Base-by-base conservation (phyloP, 768 basidiomycete genomes). In the Tylopilus balloui region DNA sequence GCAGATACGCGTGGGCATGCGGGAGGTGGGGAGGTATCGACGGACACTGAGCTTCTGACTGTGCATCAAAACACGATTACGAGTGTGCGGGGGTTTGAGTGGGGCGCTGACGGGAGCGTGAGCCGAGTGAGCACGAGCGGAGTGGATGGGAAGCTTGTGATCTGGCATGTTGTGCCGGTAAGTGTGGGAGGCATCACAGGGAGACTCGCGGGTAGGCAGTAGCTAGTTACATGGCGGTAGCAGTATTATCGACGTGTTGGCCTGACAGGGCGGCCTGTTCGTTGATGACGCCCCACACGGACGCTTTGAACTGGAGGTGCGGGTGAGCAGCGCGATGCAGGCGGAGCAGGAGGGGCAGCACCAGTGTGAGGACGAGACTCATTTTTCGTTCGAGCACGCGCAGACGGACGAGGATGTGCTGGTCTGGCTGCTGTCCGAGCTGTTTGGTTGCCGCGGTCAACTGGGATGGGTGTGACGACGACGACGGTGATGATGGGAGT, bases 51-150 rank as follows among this genome's bases (percentile, higher is more conserved):
- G 64, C 70, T 95, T 44, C 71, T 79, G 61, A 98, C 96, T 13
- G 78, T 96, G 42, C 96, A 98, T 65, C 96, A 98, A 77, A 99
- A 99, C 73, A 96, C 94, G 31, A 96, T 99, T 69, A 97, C 92
- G n/a, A 85, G 77, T 57, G 76, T 98, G 34, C 73, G 92, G 48
- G 73, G 88, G 23, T 96, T 88, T 61, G 85, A 85, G 53, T 46
- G 45, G 50, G 73, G 71, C 2, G 55, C 60, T 3, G 76, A 73
- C 12, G 84, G 81, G 0, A 69, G 71, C 2, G 84, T 97, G 5
- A 73, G 70, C 40, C 80, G 79, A 60, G 86, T 99, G 52, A 92
- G 88, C 66, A 96, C 94, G 17, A 85, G 84, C 14, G 96, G 94
- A 2, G 90, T 94, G 28, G 96, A 98, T 70, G 96, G 96, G 3